Conservation (phyloP, 2,329 filamentous ascomycete species). For the Fusarium compactum region DNA sequence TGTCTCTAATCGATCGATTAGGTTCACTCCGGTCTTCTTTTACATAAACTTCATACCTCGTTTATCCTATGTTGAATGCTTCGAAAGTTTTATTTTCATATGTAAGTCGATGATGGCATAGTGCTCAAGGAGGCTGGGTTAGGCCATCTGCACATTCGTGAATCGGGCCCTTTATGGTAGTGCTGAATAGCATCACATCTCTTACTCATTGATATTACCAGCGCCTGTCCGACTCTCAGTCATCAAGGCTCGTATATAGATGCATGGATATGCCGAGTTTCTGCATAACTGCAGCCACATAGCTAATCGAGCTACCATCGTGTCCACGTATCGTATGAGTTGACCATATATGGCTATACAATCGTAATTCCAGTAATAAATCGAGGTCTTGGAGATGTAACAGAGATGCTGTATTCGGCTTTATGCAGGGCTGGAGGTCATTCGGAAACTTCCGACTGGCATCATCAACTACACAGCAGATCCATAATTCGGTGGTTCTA, state of each 20-base stretch:
- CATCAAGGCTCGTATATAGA: background rate
- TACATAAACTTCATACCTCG: background rate
- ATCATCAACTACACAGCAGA: background rate
- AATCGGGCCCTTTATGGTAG: background rate
- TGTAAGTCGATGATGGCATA: background rate
- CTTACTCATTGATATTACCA: no score
- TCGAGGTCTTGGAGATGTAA: background rate
- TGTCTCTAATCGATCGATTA: background rate
- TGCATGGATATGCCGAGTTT: background rate
- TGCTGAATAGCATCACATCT: background rate
- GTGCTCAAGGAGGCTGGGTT: background rate
- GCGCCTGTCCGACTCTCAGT: no score
- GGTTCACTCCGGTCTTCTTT: background rate
- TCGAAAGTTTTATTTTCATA: background rate
- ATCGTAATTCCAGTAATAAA: background rate
- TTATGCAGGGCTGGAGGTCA: background rate
- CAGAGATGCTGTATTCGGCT: background rate
- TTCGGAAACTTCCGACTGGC: background rate
- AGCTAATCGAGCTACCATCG: background rate
- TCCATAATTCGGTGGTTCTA: background rate
- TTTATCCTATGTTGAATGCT: background rate
- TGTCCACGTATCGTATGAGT: background rate
- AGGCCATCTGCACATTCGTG: accelerated
- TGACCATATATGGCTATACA: background rate
- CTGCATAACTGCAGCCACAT: background rate